phyloP scores from a whole-genome alignment of 1,284 basidiomycete genomes.

The Ustilago nuda region DNA sequence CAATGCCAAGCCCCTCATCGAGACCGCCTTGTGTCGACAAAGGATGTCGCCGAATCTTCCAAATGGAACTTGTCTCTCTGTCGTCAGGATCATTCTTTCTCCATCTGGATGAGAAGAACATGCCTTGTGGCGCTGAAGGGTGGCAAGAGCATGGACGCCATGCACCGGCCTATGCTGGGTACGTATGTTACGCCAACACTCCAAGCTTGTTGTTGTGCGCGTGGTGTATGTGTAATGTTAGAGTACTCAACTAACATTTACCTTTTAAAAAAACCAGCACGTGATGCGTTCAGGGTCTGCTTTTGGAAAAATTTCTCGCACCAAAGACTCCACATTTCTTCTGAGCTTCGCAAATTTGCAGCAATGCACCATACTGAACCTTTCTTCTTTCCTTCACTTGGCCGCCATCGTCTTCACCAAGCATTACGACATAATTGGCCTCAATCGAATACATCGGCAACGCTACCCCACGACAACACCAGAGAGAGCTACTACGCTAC shows the following conservation, averaged over 20 bases:
- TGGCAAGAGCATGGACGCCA: not conserved
- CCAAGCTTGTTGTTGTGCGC: not conserved
- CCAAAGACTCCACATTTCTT: slow-evolving; percentile 18
- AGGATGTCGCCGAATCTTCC: not conserved
- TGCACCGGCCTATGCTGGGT: not conserved
- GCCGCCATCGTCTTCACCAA: not conserved
- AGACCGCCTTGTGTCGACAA: not conserved
- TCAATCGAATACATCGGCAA: too few species aligned
- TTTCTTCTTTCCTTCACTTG: not conserved
- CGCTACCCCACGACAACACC: too few species aligned
- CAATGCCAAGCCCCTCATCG: not conserved
- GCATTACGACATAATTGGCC: not conserved
- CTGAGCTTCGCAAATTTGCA: slow-evolving; percentile 11
- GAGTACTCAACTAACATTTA: not conserved
- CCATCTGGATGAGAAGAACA: slow-evolving; percentile 1
- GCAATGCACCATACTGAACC: not conserved
- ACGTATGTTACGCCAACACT: not conserved
- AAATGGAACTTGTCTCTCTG: not conserved
- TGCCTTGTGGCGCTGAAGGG: slow-evolving; percentile 3
- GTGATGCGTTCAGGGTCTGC: slow-evolving; percentile 17
- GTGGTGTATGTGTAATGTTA: slow-evolving; percentile 5
- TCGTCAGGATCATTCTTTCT: slow-evolving; percentile 7
- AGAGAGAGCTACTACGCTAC: too few species aligned
- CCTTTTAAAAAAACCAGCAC: not conserved
- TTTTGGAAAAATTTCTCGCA: slow-evolving; percentile 19